These are phyloP conservation scores for Circinella umbellata DNA, from an alignment of 371 early-diverging fungal genomes.

Conservation along the genomic window DNA sequence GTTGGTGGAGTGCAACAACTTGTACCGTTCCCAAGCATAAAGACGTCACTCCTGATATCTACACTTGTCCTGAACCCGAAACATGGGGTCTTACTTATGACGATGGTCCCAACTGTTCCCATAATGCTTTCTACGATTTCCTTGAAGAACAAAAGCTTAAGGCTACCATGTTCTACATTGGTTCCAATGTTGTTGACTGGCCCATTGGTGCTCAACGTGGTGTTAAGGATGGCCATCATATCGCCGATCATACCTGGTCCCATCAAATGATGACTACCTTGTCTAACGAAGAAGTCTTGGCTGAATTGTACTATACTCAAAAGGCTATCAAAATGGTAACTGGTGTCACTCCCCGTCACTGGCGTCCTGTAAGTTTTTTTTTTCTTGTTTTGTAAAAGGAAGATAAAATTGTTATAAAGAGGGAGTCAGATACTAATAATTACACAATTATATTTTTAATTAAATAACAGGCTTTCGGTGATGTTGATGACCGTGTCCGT, in stretches of 20 bases:
- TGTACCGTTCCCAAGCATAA: slow-evolving; percentile 49
- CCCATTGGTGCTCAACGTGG: slow-evolving; percentile 59
- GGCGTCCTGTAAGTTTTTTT: slow-evolving; percentile 54
- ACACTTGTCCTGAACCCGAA: slow-evolving; percentile 51
- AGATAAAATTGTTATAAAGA: too few species aligned
- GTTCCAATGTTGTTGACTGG: slow-evolving; percentile 66
- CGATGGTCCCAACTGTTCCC: slow-evolving; percentile 67
- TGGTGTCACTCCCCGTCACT: slow-evolving; percentile 54
- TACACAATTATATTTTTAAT: too few species aligned
- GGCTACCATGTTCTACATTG: slow-evolving; percentile 77
- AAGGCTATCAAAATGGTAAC: slow-evolving; percentile 63
- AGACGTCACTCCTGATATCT: slow-evolving; percentile 49
- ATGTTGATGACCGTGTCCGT: slow-evolving; percentile 72
- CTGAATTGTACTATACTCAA: slow-evolving; percentile 75
- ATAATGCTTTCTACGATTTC: slow-evolving; percentile 52
- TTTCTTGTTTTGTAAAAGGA: not conserved
- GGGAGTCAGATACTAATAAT: too few species aligned
- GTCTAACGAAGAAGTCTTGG: slow-evolving; percentile 71
- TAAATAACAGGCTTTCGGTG: slow-evolving; percentile 52
- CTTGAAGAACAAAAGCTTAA: slow-evolving; percentile 54
- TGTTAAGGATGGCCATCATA: slow-evolving; percentile 66
- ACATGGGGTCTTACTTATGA: slow-evolving; percentile 72
- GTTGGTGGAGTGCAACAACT: slow-evolving; percentile 55
- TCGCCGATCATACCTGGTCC: slow-evolving; percentile 77
- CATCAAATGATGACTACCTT: slow-evolving; percentile 70